Evolutionary conservation across 1,284 basidiomycete species (phyloP).

Genomic region (Microbotryomycetes sp.): DNA sequence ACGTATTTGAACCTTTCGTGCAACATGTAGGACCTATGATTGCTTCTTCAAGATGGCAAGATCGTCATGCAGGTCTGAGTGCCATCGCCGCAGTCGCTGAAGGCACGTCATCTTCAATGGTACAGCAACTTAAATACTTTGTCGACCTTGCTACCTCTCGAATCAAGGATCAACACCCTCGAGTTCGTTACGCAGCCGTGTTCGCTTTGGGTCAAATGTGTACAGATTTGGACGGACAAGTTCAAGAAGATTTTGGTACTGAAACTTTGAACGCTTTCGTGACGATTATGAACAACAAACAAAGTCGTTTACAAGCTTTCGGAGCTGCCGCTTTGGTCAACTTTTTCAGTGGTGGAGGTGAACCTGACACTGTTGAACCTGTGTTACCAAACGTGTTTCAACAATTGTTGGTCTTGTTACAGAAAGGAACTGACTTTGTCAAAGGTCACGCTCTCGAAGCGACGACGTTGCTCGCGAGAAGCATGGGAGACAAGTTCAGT

Average conservation of each 20-base stretch:
- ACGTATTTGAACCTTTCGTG: constrained; percentile 6
- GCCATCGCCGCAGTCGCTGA: constrained; percentile 10
- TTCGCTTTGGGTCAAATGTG: constrained; percentile 12
- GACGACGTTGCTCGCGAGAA: constrained; percentile 1
- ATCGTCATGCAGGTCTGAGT: background rate
- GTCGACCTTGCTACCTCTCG: background rate
- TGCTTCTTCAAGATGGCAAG: constrained; percentile 1
- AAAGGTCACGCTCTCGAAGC: constrained; percentile 13
- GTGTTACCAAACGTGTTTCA: constrained; percentile 3
- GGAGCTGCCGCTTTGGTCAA: constrained; percentile 12
- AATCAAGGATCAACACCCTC: constrained; percentile 2
- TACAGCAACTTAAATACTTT: background rate
- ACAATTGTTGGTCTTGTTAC: constrained; percentile 3
- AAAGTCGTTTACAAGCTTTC: constrained; percentile 11
- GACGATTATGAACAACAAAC: background rate
- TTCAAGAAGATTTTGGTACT: constrained; percentile 2
- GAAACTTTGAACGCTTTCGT: constrained; percentile 4
- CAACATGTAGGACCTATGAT: background rate
- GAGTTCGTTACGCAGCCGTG: constrained; percentile 8
- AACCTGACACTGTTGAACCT: background rate
- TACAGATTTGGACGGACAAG: constrained; percentile 9
- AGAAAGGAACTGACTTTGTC: constrained; percentile 6
- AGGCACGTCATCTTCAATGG: background rate
- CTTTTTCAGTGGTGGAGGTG: constrained; percentile 10
- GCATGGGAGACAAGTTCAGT: constrained; percentile 4